These are phyloP conservation scores for Firmiana major DNA, from an alignment of 345 rosid genomes.

Conservation along the genomic window DNA sequence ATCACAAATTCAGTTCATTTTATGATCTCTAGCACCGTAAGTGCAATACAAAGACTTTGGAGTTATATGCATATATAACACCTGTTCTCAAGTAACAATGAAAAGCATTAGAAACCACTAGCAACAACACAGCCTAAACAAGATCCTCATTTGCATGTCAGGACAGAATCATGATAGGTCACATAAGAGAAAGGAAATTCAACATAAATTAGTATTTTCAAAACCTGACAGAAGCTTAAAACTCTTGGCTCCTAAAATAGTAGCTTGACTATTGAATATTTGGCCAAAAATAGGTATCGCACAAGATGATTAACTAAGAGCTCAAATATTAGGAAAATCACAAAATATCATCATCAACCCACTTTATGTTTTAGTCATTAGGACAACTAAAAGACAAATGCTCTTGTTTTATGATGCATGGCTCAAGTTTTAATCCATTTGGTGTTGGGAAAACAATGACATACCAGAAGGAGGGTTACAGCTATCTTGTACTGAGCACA, in stretches of 20 bases:
- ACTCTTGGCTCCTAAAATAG: not conserved
- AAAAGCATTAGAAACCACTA: not conserved
- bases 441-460: not conserved
- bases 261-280: not conserved
- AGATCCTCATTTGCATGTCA: not conserved
- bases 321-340: not conserved
- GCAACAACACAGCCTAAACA: not conserved
- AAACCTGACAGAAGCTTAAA: not conserved
- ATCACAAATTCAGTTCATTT: not conserved
- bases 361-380: not conserved
- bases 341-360: not conserved
- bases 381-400: not conserved
- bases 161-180: not conserved
- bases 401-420: not conserved
- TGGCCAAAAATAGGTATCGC: not conserved
- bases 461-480: slow-evolving; percentile 83
- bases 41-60: not conserved
- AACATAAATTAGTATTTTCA: not conserved
- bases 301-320: not conserved
- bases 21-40: not conserved
- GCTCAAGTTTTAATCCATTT: not conserved
- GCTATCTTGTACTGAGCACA: slow-evolving; percentile 98
- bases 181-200: not conserved
- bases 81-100: not conserved
- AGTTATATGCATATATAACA: not conserved